These are phyloP conservation scores for Neoboletus subvelutipes DNA, from an alignment of 768 basidiomycete species.

Conservation along the genomic window DNA sequence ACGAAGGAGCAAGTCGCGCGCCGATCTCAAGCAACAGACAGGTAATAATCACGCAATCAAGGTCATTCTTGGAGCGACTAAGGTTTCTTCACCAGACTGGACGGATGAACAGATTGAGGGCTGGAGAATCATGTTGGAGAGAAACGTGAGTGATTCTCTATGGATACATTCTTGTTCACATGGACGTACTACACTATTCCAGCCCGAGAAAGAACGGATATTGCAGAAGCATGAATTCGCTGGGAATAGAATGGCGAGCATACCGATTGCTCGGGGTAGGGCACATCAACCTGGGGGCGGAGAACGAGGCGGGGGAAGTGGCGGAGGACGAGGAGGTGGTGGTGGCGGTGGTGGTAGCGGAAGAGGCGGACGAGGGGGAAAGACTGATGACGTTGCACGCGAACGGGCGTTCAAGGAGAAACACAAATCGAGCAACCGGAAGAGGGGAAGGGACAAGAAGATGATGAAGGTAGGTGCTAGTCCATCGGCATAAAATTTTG, in stretches of 20 bases:
- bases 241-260: conserved; percentile 48
- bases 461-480: conserved; percentile 64
- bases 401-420: conserved; percentile 76
- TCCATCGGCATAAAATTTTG: conserved; percentile 22
- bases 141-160: conserved; percentile 59
- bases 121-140: conserved; percentile 87
- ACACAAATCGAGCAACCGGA: conserved; percentile 78
- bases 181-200: conserved; percentile 3
- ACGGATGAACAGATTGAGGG: conserved; percentile 88
- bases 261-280: neutral
- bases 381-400: conserved; percentile 40
- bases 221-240: conserved; percentile 74
- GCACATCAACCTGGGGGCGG: conserved; percentile 10
- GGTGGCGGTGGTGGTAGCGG: conserved; percentile 41
- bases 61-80: neutral
- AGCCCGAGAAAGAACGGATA: conserved; percentile 77
- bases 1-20: conserved; percentile 63
- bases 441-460: conserved; percentile 88
- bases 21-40: conserved; percentile 66
- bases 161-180: conserved; percentile 10
- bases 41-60: conserved; percentile 38
- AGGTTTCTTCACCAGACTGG: conserved; percentile 49
- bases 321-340: conserved; percentile 41
- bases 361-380: conserved; percentile 36
- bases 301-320: conserved; percentile 14